A percentile compares a stretch with the other conserved stretches of the same genome.
phyloP scores from a whole-genome alignment of 306 rosid species.

The Fagus sylvatica region DNA sequence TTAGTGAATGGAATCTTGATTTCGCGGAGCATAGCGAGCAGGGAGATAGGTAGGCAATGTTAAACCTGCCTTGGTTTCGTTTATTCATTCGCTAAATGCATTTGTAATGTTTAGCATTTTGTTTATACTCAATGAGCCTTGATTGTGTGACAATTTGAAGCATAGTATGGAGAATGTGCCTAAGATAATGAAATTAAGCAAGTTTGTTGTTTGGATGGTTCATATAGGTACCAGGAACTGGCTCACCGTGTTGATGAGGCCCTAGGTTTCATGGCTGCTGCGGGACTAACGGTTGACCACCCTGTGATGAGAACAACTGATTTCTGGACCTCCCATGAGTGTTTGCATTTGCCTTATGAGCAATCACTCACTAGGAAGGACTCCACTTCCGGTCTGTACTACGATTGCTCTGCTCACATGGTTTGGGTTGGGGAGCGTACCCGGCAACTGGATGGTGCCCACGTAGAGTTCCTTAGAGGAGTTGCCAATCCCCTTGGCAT shows the following conservation, averaged over 20 bases:
- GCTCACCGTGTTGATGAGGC: constrained; percentile 74
- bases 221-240: constrained; percentile 58
- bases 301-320: constrained; percentile 69
- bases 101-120: neutral
- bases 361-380: constrained; percentile 68
- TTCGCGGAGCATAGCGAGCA: constrained; percentile 73
- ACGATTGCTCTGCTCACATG: constrained; percentile 86
- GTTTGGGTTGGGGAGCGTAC: constrained; percentile 85
- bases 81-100: neutral
- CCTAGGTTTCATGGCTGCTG: constrained; percentile 76
- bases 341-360: constrained; percentile 72
- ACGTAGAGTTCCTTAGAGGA: constrained; percentile 73
- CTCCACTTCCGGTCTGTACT: constrained; percentile 68
- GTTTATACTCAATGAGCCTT: neutral
- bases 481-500: constrained; percentile 74
- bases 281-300: constrained; percentile 69
- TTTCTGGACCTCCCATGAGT: constrained; percentile 87
- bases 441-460: constrained; percentile 78
- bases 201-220: constrained; percentile 20
- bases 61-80: neutral
- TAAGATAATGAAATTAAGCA: neutral
- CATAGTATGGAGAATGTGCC: neutral
- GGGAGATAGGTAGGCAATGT: constrained; percentile 55
- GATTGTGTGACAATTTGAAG: neutral
- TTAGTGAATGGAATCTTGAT: constrained; percentile 77